A percentile compares a stretch with the other conserved stretches of the same genome.
Conservation (phyloP, 257 asterid genomes). For the Mitragyna speciosa region DNA sequence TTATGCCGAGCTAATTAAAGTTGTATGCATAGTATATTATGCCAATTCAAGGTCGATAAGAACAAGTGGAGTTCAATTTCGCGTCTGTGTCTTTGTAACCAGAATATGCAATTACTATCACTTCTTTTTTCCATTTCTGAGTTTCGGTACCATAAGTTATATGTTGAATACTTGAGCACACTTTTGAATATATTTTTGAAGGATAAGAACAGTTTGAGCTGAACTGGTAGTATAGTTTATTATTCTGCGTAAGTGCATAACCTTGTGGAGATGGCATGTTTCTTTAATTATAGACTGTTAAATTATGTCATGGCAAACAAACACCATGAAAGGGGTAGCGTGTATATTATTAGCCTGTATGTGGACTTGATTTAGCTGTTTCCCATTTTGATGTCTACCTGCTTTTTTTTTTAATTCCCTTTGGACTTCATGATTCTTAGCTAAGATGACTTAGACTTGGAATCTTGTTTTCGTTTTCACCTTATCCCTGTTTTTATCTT, state of each 20-base stretch:
- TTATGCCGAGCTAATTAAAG: background rate
- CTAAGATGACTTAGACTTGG: background rate
- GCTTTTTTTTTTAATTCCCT: background rate
- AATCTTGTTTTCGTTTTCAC: background rate
- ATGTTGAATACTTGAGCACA: background rate
- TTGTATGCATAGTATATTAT: background rate
- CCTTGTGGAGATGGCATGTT: background rate
- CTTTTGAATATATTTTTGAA: background rate
- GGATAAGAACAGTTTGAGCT: background rate
- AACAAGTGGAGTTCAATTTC: background rate
- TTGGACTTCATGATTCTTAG: background rate
- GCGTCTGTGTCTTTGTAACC: background rate
- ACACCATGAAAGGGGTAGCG: background rate
- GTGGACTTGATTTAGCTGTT: background rate
- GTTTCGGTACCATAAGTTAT: background rate
- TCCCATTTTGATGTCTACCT: background rate
- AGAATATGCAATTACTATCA: background rate
- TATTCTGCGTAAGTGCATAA: background rate
- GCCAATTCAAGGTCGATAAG: background rate
- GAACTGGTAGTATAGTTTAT: background rate
- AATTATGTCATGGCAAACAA: background rate
- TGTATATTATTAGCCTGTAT: background rate
- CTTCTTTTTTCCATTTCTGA: background rate
- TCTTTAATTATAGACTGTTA: background rate
- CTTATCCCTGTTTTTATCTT: background rate